Evolutionary conservation across 2,329 filamentous ascomycete genomes (phyloP).

Genomic region (Cryphonectria naterciae): DNA sequence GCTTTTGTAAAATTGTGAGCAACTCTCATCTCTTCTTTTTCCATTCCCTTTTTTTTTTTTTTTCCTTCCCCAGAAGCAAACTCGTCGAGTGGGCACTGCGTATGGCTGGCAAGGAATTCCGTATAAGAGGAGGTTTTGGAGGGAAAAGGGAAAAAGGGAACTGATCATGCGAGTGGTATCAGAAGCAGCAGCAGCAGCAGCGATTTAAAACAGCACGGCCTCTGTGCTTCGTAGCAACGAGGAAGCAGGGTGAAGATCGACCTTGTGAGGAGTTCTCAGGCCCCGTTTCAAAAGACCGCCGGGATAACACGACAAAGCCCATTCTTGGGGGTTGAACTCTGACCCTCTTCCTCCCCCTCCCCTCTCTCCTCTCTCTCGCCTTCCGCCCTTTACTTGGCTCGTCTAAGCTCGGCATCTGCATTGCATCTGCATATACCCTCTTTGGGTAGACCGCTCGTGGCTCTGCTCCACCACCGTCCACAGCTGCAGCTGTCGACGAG

Average conservation of each 20-base stretch:
- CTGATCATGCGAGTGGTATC: slow-evolving; percentile 25
- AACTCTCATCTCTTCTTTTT: slow-evolving; percentile 4
- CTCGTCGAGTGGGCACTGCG: background rate
- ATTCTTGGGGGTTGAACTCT: slow-evolving; percentile 14
- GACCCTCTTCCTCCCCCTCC: background rate
- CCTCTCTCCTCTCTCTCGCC: background rate
- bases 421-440: slow-evolving; percentile 36
- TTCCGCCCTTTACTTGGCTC: slow-evolving; percentile 15
- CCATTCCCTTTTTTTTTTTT: background rate
- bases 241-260: slow-evolving; percentile 23
- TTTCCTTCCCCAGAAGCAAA: background rate
- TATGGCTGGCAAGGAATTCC: slow-evolving; percentile 8
- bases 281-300: slow-evolving; percentile 27
- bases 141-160: slow-evolving; percentile 15
- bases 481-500: slow-evolving; percentile 42
- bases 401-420: slow-evolving; percentile 24
- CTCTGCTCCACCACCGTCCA: slow-evolving; percentile 20
- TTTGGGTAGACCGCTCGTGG: slow-evolving; percentile 37
- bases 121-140: slow-evolving; percentile 20
- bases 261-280: slow-evolving; percentile 19
- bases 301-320: slow-evolving; percentile 19
- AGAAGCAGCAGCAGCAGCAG: slow-evolving; percentile 25
- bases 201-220: slow-evolving; percentile 24
- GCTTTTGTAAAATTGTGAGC: slow-evolving; percentile 23
- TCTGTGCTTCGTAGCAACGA: slow-evolving; percentile 22